Percentiles rank a stretch among this genome's conserved stretches.
phyloP scores from a whole-genome alignment of 768 basidiomycete species.

The Leccinum aurantiacum region DNA sequence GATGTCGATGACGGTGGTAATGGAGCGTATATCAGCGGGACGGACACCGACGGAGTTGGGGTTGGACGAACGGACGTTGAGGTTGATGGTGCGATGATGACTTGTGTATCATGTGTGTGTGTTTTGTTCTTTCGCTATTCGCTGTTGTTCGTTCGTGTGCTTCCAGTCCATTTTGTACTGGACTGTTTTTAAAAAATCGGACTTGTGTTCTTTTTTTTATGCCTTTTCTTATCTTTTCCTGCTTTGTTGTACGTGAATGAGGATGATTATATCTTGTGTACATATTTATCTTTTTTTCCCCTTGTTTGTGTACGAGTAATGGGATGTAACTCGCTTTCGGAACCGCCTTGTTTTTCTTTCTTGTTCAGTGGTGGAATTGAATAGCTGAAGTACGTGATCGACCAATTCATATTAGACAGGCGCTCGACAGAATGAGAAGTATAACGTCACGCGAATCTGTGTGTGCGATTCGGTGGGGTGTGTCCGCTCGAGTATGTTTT shows the following conservation, averaged over 20 bases:
- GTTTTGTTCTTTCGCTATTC: neutral
- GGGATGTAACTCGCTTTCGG: neutral
- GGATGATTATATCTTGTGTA: neutral
- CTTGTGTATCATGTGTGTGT: neutral
- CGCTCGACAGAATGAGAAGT: no score
- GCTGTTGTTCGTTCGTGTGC: neutral
- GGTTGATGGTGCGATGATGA: slow-evolving; percentile 27
- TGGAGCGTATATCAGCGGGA: slow-evolving; percentile 25
- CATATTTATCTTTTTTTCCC: neutral
- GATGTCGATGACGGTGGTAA: slow-evolving; percentile 16
- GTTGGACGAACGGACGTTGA: slow-evolving; percentile 51
- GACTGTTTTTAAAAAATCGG: neutral
- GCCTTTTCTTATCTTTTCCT: neutral
- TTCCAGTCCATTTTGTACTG: neutral
- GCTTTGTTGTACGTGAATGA: slow-evolving; percentile 1
- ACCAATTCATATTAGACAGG: no score
- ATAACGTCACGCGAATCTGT: no score
- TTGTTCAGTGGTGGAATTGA: no score
- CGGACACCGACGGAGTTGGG: slow-evolving; percentile 37
- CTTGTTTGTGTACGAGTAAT: neutral
- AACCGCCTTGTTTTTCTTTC: neutral
- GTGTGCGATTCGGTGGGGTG: no score
- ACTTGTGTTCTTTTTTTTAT: neutral
- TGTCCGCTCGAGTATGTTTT: no score
- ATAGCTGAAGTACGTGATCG: no score